Evolutionary conservation across 495 filamentous ascomycete species (phyloP), one percentile per base, ranked within the genome.

Genomic region (Chaetomium fimeti): DNA sequence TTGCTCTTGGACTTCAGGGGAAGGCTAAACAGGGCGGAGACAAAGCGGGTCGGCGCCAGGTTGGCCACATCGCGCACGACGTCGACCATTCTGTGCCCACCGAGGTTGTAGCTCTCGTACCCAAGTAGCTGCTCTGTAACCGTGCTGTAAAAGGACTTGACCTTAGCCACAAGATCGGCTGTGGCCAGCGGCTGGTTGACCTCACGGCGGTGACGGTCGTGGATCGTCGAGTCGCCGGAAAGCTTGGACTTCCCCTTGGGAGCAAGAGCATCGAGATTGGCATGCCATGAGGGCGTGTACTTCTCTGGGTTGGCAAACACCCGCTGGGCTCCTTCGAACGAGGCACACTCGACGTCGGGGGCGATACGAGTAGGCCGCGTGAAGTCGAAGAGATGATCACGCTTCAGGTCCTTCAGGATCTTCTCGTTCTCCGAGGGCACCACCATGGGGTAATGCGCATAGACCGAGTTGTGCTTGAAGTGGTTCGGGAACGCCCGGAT

Each of bases 401-500:
- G 82, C 53, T 85, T 85, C n/a, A 95, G 84, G 59, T 83, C 77
- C 68, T 86, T 89, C 71, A 88, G 82, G 66, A 95, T 93, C 68
- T 85, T 86, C 47, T 79, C 75, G 68, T 89, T 94, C 74, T 94
- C 91, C 4, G 68, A 70, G 1, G 76, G 75, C 27, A 89, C 87
- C 7, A 89, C 91, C 85, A 96, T 89, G 5, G 91, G 91, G 71
- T 90, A 94, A 68, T 92, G 89, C n/a, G 90, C 90, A 64, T 94
- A 95, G 63, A 93, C 86, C 1, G 89, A 92, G 75, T 94, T 88
- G 32, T 78, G 71, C 72, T 87, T 88, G 84, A 90, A 93, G 72
- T 87, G 85, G 66, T 88, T 84, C 2, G 91, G 91, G 81, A 96
- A 92, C 3, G 91, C 88, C 24, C 89, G 83, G 54, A 88, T 76